These are phyloP conservation scores for Sphagnurus paluster DNA, from an alignment of 1,284 basidiomycete species.

Conservation along the genomic window DNA sequence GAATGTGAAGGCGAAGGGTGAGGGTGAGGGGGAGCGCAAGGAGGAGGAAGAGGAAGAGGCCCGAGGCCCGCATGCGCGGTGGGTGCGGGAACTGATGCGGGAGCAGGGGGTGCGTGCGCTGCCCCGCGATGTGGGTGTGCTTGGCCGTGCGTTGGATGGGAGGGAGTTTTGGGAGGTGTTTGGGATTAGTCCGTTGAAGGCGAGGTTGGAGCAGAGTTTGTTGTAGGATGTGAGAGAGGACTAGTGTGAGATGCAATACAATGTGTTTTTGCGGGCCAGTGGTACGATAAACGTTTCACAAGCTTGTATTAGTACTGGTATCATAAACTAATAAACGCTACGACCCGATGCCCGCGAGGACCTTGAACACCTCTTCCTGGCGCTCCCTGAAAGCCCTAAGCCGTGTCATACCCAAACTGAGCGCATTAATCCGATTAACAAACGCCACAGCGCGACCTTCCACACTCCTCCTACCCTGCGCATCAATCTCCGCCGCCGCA, in stretches of 20 bases:
- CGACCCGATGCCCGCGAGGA: conserved; percentile 51
- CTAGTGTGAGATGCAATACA: too few species aligned
- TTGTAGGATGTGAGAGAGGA: too few species aligned
- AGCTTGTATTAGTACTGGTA: too few species aligned
- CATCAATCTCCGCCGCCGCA: conserved; percentile 38
- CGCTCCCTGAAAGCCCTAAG: conserved; percentile 70
- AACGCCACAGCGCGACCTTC: conserved; percentile 66
- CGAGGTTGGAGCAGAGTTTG: conserved; percentile 30
- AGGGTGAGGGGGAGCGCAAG: background rate
- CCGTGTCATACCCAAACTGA: conserved; percentile 68
- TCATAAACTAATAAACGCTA: too few species aligned
- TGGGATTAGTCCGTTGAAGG: conserved; percentile 33
- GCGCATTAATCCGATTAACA: conserved; percentile 70
- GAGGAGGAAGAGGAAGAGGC: conserved; percentile 16
- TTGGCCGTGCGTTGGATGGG: conserved; percentile 59
- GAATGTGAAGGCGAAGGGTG: background rate
- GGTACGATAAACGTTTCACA: too few species aligned
- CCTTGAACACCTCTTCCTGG: conserved; percentile 70
- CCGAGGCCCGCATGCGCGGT: conserved; percentile 37
- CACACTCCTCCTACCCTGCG: conserved; percentile 45
- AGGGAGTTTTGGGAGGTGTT: conserved; percentile 58
- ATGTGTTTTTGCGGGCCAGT: too few species aligned
- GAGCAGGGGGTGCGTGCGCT: conserved; percentile 51
- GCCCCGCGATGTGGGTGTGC: conserved; percentile 45
- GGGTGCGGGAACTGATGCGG: conserved; percentile 61